phyloP scores from a whole-genome alignment of 192 early-diverging fungal species.

The Backusella circina region DNA sequence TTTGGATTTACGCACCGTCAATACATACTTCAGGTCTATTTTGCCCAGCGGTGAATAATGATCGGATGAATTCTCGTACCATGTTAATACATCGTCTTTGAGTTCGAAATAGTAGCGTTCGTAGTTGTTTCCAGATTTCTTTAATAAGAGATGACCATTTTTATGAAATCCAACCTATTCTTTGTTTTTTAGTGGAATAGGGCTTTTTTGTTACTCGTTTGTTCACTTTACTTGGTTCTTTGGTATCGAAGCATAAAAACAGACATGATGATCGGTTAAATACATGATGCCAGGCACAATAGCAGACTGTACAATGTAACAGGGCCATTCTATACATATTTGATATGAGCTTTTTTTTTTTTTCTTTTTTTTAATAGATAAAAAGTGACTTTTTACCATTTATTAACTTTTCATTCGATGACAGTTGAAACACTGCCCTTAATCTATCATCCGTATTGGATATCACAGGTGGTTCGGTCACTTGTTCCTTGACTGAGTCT shows the following conservation, averaged over 20 bases:
- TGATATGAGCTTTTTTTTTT: background rate
- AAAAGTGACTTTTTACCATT: conserved; percentile 23
- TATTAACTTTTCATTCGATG: conserved; percentile 11
- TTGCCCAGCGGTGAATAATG: conserved; percentile 56
- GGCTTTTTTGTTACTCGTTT: too few species aligned
- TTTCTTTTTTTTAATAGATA: too few species aligned
- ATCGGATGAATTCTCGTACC: conserved; percentile 52
- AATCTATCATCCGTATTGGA: conserved; percentile 19
- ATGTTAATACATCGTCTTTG: conserved; percentile 49
- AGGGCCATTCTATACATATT: conserved; percentile 52
- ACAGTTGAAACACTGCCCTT: conserved; percentile 23
- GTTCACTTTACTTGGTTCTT: conserved; percentile 41
- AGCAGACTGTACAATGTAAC: conserved; percentile 61
- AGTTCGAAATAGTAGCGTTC: conserved; percentile 58
- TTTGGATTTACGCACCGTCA: conserved; percentile 42
- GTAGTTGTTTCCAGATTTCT: conserved; percentile 38
- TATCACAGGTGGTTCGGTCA: conserved; percentile 3
- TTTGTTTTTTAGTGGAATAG: background rate
- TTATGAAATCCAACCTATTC: conserved; percentile 42
- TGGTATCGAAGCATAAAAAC: conserved; percentile 63
- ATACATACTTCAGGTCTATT: conserved; percentile 58
- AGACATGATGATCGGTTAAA: conserved; percentile 58
- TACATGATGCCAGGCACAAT: conserved; percentile 62
- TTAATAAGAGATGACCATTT: conserved; percentile 44
- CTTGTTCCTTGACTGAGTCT: background rate